phyloP scores from a whole-genome alignment of 176 grass and related monocot genomes.

The Bromus sterilis region DNA sequence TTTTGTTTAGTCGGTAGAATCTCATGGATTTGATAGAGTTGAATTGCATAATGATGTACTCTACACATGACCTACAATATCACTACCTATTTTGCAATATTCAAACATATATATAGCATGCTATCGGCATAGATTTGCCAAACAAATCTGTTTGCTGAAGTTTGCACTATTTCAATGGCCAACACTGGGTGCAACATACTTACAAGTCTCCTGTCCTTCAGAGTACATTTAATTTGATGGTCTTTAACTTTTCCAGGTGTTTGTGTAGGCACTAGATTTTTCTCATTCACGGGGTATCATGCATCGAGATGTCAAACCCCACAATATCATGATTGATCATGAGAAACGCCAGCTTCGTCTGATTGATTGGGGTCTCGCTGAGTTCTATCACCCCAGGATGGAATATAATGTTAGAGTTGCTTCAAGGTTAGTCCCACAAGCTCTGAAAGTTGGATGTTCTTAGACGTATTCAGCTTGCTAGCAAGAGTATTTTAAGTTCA shows the following conservation, averaged over 20 bases:
- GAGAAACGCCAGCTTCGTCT: constrained; percentile 73
- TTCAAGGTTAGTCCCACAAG: constrained; percentile 52
- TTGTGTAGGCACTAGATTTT: constrained; percentile 94
- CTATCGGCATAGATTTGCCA: neutral
- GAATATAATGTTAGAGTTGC: constrained; percentile 97
- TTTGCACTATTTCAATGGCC: neutral
- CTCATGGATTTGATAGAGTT: neutral
- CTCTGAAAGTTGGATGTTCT: neutral
- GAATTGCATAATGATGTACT: neutral
- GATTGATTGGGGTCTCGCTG: constrained; percentile 97
- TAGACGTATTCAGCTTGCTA: neutral
- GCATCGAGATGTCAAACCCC: constrained; percentile 96
- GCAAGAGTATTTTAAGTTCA: neutral
- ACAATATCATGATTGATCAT: constrained; percentile 98
- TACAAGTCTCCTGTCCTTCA: neutral
- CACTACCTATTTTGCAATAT: neutral
- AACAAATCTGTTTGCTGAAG: neutral
- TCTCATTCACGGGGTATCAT: constrained; percentile 94
- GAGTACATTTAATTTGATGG: constrained; percentile 29
- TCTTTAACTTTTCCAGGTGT: constrained; percentile 52
- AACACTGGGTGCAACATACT: neutral
- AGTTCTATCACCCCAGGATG: constrained; percentile 93
- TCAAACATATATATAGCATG: neutral
- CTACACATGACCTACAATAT: neutral
- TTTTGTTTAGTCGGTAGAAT: neutral